Evolutionary conservation across 352 stramenopile species (phyloP), one percentile per base, ranked within the genome.

Genomic region (Pythium biforme): DNA sequence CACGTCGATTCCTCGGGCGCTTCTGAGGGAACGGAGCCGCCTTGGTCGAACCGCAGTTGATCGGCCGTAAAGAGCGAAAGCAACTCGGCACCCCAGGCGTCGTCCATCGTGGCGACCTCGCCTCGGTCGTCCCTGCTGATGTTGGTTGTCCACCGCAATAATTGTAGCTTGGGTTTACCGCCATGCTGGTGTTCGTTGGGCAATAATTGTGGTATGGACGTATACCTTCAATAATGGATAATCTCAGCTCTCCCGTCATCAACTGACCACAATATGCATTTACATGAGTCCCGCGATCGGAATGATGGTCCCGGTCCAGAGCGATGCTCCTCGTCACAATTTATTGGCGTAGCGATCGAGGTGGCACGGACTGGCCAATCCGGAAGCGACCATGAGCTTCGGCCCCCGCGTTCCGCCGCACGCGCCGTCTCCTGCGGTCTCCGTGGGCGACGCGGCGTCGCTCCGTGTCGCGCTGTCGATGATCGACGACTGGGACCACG

Each of bases 401-500:
- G 34, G 34, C 34, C 9, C 6, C 9, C 34, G 7, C 46, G 8
- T 37, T 12, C 22, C 14, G 52, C 23, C 31, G 4, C 33, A 29
- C 2, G 40, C 14, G 19, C 17, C 40, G 5, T 6, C 40, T 10
- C 40, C 6, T 11, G 11, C n/a, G 3, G 19, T 4, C 40, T 8
- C 40, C 4, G n/a, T 6, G 17, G 19, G 40, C 40, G 56, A 63
- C 26, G 47, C 56, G 8, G 47, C 56, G 46, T 63, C 56, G 17
- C 56, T 63, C 11, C 56, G 56, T 17, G 56, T 50, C 45, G 56
- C 56, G 22, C 56, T 63, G 20, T 55, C 56, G 9, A 56, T 63
- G 41, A 56, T 63, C 33, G 56, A 63, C 25, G 56, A 63, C 47
- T 63, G 56, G 56, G 56, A 63, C 46, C 26, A 34, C 47, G 56